Evolutionary conservation across 148 eudicot genomes (phyloP).

Genomic region (Talinum fruticosum): DNA sequence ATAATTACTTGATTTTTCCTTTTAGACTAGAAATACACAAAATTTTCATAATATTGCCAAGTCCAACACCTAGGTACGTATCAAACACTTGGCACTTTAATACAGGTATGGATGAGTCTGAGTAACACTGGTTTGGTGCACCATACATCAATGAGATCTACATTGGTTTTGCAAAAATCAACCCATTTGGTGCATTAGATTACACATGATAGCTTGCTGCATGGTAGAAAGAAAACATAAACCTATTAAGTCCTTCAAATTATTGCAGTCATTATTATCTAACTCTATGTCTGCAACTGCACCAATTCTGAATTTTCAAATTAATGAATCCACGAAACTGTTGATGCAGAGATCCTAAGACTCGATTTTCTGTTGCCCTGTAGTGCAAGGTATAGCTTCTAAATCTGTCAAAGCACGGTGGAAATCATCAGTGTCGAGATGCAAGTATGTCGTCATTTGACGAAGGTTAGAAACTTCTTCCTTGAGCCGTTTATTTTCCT

Average conservation of each 20-base stretch:
- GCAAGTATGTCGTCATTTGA: conserved; percentile 12
- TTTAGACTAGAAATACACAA: neutral
- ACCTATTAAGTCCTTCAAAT: neutral
- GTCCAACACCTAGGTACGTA: neutral
- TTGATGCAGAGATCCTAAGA: neutral
- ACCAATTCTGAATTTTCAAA: neutral
- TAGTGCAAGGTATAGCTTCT: neutral
- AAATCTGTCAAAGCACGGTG: conserved; percentile 13
- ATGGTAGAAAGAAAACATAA: neutral
- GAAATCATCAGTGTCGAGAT: conserved; percentile 1
- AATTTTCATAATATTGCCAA: neutral
- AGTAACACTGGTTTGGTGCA: neutral
- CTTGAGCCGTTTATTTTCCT: conserved; percentile 20
- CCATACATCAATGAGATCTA: neutral
- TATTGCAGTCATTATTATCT: neutral
- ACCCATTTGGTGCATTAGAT: neutral
- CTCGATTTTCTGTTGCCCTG: neutral
- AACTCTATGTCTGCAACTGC: neutral
- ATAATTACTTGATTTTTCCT: neutral
- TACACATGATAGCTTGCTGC: neutral
- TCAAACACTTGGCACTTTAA: neutral
- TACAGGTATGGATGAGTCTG: neutral
- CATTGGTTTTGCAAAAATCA: conserved; percentile 4
- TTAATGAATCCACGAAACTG: neutral
- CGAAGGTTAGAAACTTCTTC: conserved; percentile 22